Conservation (phyloP, 371 early-diverging fungal genomes). For the Lichtheimia hyalospora region DNA sequence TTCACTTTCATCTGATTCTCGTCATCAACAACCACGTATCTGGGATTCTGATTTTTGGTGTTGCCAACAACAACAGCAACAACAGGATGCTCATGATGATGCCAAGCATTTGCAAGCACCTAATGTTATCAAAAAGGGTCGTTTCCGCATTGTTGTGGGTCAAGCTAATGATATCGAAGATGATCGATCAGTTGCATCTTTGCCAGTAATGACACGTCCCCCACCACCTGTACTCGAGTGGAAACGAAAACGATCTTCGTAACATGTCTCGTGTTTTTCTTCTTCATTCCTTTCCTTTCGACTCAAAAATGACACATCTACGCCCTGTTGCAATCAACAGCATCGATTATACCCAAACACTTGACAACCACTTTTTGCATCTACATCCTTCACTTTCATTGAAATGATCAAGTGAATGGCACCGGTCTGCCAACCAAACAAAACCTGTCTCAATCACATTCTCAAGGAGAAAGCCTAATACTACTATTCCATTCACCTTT, state of each 20-base stretch:
- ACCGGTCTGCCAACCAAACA: too few species aligned
- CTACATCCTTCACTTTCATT: too few species aligned
- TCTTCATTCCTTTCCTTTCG: too few species aligned
- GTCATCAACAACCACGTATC: slow-evolving; percentile 6
- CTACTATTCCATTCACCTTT: too few species aligned
- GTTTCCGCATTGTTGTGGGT: slow-evolving; percentile 24
- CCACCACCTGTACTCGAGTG: slow-evolving; percentile 13
- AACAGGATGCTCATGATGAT: background rate
- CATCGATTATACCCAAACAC: too few species aligned
- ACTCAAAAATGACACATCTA: too few species aligned
- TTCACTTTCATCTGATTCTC: slow-evolving; percentile 1
- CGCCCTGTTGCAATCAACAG: too few species aligned
- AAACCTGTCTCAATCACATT: too few species aligned
- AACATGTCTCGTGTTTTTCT: too few species aligned
- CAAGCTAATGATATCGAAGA: slow-evolving; percentile 8
- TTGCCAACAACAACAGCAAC: background rate
- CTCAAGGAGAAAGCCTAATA: too few species aligned
- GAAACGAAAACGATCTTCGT: slow-evolving; percentile 15
- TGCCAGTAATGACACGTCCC: background rate
- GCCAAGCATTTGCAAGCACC: slow-evolving; percentile 3
- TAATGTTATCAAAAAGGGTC: slow-evolving; percentile 20
- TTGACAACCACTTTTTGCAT: too few species aligned
- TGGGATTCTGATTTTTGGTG: slow-evolving; percentile 24
- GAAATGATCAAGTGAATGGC: too few species aligned
- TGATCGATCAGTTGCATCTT: background rate